These are phyloP conservation scores for Breynia disticha DNA, from an alignment of 441 rosid species.

Conservation along the genomic window DNA sequence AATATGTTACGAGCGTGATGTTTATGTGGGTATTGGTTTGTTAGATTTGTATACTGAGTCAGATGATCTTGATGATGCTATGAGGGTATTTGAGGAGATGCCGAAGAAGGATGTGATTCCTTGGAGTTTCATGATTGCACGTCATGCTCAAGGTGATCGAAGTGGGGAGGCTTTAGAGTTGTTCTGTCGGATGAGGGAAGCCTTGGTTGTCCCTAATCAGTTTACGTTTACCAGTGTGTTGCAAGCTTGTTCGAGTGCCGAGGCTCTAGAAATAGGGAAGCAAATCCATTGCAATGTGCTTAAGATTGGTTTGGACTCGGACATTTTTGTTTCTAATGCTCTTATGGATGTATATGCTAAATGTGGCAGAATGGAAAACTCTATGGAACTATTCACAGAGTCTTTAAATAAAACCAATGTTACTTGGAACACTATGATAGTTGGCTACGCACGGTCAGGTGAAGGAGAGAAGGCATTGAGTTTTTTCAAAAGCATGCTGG, in stretches of 20 bases:
- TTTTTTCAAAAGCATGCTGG: constrained; percentile 51
- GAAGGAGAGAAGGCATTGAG: constrained; percentile 49
- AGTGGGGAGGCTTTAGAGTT: constrained; percentile 48
- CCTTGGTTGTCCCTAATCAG: constrained; percentile 60
- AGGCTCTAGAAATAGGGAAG: constrained; percentile 40
- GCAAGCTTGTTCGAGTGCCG: constrained; percentile 58
- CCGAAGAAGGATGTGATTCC: constrained; percentile 63
- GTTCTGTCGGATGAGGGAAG: constrained; percentile 59
- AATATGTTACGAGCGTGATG: constrained; percentile 45
- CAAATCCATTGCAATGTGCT: constrained; percentile 58
- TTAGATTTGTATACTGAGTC: constrained; percentile 63
- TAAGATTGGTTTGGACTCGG: constrained; percentile 38
- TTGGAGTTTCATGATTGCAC: constrained; percentile 90
- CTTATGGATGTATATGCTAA: constrained; percentile 67
- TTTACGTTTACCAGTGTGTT: constrained; percentile 63
- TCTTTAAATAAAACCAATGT: constrained; percentile 47
- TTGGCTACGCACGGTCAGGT: constrained; percentile 49
- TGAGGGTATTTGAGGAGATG: constrained; percentile 53
- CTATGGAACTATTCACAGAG: constrained; percentile 50
- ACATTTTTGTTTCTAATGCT: constrained; percentile 58
- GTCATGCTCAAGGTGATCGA: constrained; percentile 51
- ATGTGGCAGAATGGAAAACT: constrained; percentile 51
- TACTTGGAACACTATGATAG: constrained; percentile 80
- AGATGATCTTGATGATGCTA: constrained; percentile 36
- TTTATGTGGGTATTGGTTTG: constrained; percentile 52